Conservation (phyloP, 2,329 filamentous ascomycete genomes). For the Botrytis elliptica region DNA sequence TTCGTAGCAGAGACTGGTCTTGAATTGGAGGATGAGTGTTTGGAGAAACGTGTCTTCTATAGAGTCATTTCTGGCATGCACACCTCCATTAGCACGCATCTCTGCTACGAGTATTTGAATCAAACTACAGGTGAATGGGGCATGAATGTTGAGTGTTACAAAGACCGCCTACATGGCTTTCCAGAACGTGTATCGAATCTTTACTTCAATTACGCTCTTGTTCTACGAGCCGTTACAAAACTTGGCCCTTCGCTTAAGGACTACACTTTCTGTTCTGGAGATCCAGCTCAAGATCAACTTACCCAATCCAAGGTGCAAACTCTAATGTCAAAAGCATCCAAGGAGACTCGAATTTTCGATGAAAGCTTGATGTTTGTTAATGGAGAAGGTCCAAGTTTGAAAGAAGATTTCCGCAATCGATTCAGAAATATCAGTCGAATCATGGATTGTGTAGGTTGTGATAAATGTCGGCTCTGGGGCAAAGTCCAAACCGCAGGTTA, state of each 20-base stretch:
- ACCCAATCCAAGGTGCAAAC: slow-evolving; percentile 81
- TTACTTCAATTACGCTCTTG: slow-evolving; percentile 98
- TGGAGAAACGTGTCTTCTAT: slow-evolving; percentile 99
- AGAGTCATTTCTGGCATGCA: slow-evolving; percentile 96
- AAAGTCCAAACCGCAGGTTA: slow-evolving; percentile 95
- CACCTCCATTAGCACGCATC: slow-evolving; percentile 91
- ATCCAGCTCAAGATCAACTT: slow-evolving; percentile 70
- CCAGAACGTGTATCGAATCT: slow-evolving; percentile 94
- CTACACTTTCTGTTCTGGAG: slow-evolving; percentile 92
- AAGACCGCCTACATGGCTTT: slow-evolving; percentile 75
- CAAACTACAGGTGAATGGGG: slow-evolving; percentile 92
- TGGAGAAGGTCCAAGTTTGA: slow-evolving; percentile 71
- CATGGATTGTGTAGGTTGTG: slow-evolving; percentile 98
- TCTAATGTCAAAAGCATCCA: slow-evolving; percentile 69
- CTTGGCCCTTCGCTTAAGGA: slow-evolving; percentile 73
- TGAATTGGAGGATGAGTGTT: slow-evolving; percentile 83
- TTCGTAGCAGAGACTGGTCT: slow-evolving; percentile 64
- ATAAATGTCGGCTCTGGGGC: slow-evolving; percentile 97
- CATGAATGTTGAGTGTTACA: slow-evolving; percentile 87
- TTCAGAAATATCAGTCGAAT: slow-evolving; percentile 95
- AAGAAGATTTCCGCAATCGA: slow-evolving; percentile 95
- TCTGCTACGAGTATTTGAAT: slow-evolving; percentile 96
- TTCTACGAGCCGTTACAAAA: slow-evolving; percentile 88
- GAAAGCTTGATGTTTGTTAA: slow-evolving; percentile 93
- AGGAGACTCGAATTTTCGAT: slow-evolving; percentile 81